Evolutionary conservation across 208 protist genomes (phyloP).

Genomic region (Trypanosomatidae sp.): DNA sequence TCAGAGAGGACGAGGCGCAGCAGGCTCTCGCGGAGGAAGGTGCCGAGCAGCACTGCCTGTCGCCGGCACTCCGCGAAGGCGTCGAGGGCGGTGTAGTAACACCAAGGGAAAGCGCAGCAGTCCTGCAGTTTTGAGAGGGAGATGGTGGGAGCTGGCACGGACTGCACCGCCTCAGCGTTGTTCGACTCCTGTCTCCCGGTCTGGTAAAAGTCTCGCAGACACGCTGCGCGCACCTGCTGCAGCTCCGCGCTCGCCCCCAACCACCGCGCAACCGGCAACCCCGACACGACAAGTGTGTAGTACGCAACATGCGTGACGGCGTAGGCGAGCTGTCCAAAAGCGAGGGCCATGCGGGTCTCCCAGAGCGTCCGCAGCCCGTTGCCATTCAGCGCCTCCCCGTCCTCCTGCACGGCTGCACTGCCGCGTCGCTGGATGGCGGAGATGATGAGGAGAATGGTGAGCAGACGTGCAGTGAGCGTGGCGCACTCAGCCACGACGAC

Average conservation of each 20-base stretch:
- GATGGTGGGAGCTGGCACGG: not conserved
- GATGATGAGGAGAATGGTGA: slow-evolving; percentile 40
- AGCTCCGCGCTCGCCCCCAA: slow-evolving; percentile 30
- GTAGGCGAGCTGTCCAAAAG: slow-evolving; percentile 54
- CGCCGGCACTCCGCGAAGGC: slow-evolving; percentile 1
- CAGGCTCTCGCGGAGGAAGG: slow-evolving; percentile 83
- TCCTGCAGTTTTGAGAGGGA: not conserved
- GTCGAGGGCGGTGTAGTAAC: slow-evolving; percentile 15
- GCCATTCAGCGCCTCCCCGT: no score
- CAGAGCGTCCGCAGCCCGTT: slow-evolving; percentile 32
- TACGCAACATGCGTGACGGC: slow-evolving; percentile 44
- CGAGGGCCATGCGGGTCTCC: slow-evolving; percentile 53
- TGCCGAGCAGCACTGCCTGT: slow-evolving; percentile 35
- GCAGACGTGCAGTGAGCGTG: slow-evolving; percentile 47
- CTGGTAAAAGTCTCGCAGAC: not conserved
- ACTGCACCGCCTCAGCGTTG: not conserved
- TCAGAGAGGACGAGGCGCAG: slow-evolving; percentile 87
- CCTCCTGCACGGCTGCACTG: not conserved
- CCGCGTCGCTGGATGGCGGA: slow-evolving; percentile 5
- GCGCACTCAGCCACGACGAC: slow-evolving; percentile 75
- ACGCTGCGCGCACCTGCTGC: slow-evolving; percentile 26
- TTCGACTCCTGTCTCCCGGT: not conserved
- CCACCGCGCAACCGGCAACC: slow-evolving; percentile 17
- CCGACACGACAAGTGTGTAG: slow-evolving; percentile 44
- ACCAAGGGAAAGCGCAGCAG: slow-evolving; percentile 30